These are phyloP conservation scores for Auricularia auricula-judae DNA, from an alignment of 768 basidiomycete genomes.

Conservation along the genomic window DNA sequence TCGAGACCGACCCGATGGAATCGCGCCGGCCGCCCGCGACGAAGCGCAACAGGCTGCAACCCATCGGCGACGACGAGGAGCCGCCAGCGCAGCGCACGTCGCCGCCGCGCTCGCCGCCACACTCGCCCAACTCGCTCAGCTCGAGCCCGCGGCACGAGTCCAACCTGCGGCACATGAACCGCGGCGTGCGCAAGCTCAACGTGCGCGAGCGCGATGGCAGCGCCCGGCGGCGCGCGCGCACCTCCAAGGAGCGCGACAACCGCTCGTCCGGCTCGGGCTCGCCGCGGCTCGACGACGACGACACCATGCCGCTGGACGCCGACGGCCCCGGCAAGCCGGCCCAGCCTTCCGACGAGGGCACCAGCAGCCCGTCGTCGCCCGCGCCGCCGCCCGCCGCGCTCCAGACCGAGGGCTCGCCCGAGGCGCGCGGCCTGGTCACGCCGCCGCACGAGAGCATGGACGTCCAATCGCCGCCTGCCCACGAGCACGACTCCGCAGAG, in stretches of 20 bases:
- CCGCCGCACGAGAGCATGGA: neutral
- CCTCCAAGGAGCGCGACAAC: neutral
- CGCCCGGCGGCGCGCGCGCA: neutral
- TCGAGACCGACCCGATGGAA: neutral
- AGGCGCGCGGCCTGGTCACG: neutral
- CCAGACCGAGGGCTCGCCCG: neutral
- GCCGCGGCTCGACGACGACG: neutral
- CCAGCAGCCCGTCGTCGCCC: neutral
- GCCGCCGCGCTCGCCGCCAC: neutral
- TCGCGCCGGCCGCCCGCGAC: neutral
- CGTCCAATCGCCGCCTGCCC: too few species aligned
- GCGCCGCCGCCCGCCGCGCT: neutral
- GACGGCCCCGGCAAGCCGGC: neutral
- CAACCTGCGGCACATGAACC: neutral
- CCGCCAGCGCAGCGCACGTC: neutral
- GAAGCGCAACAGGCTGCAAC: neutral
- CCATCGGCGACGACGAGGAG: neutral
- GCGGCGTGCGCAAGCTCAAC: neutral
- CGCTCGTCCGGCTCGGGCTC: neutral
- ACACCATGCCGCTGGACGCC: neutral
- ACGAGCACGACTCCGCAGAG: too few species aligned
- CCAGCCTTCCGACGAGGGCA: neutral
- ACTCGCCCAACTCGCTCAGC: neutral
- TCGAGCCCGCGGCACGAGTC: constrained; percentile 1
- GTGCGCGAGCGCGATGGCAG: neutral